phyloP scores from a whole-genome alignment of 78 protist species.

The Dictyostelium capitatum region DNA sequence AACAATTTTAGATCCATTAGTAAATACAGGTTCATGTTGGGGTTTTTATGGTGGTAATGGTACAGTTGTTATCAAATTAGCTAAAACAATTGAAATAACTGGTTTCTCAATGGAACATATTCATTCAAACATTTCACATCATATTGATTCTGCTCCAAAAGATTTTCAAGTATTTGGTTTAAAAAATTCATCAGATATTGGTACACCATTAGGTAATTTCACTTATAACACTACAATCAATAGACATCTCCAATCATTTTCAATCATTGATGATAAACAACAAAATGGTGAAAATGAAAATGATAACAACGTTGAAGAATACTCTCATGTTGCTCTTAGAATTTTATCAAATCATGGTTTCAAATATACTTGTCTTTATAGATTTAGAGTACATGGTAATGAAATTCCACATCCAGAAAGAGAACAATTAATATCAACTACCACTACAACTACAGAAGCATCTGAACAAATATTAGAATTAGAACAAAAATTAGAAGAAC shows the following conservation, averaged over 20 bases:
- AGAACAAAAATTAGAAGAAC: background rate
- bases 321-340: slow-evolving; percentile 25
- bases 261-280: background rate
- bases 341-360: slow-evolving; percentile 37
- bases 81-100: slow-evolving; percentile 3
- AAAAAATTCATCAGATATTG: slow-evolving; percentile 27
- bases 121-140: slow-evolving; percentile 23
- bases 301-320: background rate
- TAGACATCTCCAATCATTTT: slow-evolving; percentile 55
- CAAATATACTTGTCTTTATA: slow-evolving; percentile 56
- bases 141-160: slow-evolving; percentile 44
- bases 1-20: slow-evolving; percentile 55
- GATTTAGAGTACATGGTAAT: slow-evolving; percentile 55
- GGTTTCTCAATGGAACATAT: slow-evolving; percentile 55
- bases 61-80: slow-evolving; percentile 7
- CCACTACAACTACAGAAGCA: background rate
- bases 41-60: slow-evolving; percentile 52
- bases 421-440: background rate
- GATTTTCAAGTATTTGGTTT: slow-evolving; percentile 45
- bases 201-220: slow-evolving; percentile 33
- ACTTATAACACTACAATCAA: background rate
- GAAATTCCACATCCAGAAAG: slow-evolving; percentile 2
- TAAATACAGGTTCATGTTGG: slow-evolving; percentile 61
- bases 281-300: background rate
- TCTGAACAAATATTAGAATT: background rate